Base-by-base conservation (phyloP, 148 eudicot genomes). In the Rhododendron henanense region DNA sequence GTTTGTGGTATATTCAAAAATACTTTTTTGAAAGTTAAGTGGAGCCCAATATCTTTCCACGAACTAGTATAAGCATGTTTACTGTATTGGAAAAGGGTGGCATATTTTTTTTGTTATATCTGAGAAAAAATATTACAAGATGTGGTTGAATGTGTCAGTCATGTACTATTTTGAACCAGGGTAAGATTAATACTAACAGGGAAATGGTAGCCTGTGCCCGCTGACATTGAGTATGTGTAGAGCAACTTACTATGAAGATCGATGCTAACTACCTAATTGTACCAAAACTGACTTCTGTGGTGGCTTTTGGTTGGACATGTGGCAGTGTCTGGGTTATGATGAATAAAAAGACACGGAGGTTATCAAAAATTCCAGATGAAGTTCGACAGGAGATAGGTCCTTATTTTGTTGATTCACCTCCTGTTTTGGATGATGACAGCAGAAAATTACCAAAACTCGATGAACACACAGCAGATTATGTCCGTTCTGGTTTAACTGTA, bases 281-380 rank as follows among this genome's bases (percentile, higher is more conserved):
- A 63, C 77, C 44, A 71, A 18, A 55, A 13, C 75, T 21, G 23
- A 69, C 37, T 71, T 65, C 31, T 65, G 90, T 93, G 98, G 94
- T 94, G 98, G 93, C 84, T 39, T 84, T 31, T 83, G 79, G 85
- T 84, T 84, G 69, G 48, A 37, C 69, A 84, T 78, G 10, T 79
- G 87, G 88, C 93, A 97, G 99, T 89, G 90, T 93, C 41, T 94
- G 96, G 94, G 99, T 97, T 81, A 94, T 97, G 99, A 97, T 97
- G 99, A 97, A 95, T 93, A 94, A 93, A 87, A 85, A 89, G 59
- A 97, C 99, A 16, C 91, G 99, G 90, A 93, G 90, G 90, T 88
- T 97, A 82, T 89, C 99, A 33, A 97, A 96, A 91, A 93, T 97
- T 90, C 99, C 99, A 44, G 98, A 95, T 84, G 99, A 97, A 91